Base-by-base conservation (phyloP, 169 alveolate genomes). In the Plasmodium vinckei region DNA sequence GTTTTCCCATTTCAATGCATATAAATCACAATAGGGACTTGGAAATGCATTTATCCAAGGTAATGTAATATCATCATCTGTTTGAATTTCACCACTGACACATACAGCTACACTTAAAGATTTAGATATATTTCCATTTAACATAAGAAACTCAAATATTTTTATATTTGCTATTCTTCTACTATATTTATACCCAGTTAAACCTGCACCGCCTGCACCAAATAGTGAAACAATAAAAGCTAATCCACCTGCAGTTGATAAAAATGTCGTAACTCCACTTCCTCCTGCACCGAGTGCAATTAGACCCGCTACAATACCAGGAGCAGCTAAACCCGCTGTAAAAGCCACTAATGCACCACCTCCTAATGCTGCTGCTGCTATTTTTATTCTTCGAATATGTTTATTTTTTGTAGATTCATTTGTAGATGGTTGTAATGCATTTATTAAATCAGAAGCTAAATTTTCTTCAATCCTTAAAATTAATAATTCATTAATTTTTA, bases 321-420 rank as follows among this genome's bases (percentile, higher is more conserved):
- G 98, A 0, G 97, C 94, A 10, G 97, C 98, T 64, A 95, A 65
- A 5, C 97, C 98, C n/a, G 97, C 97, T 3, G 97, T 96, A 47
- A 95, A 87, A 1, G 98, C 98, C 6, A 94, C 82, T 64, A 95
- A 70, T 19, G 95, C 95, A 5, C 97, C 97, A 42, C 97, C 96
- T 12, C 98, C 97, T 53, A 95, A 89, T 0, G 98, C 96, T 13
- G 96, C 96, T 7, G 95, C 95, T 33, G 96, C 94, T 5, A 94
- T 93, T 73, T 93, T 94, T 44, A 93, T 57, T 56, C 90, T 73
- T 70, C 96, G 57, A 33, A 89, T 87, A 23, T 89, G 72, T 72
- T 64, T 93, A 75, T 87, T 92, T 19, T 93, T 89, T n/a, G 94
- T 47, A 12, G 94, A 73, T 47, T 88, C 87, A 25, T 61, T 68